Conservation (phyloP, 768 basidiomycete species). For the Filobasidium wieringae region DNA sequence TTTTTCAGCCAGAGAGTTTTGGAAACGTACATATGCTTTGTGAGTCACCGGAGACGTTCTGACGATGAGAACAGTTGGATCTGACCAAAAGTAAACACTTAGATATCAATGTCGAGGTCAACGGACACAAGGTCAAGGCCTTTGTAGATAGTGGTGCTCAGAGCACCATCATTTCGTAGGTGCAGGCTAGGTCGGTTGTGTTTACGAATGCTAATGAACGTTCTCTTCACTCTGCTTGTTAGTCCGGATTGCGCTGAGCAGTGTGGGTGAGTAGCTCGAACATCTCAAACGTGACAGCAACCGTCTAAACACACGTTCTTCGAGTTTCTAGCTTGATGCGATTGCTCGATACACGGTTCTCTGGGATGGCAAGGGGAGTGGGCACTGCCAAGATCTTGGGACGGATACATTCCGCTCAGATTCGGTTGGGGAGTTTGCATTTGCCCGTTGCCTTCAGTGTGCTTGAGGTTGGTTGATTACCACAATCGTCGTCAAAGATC, state of each 20-base stretch:
- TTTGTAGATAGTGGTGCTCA: slow-evolving; percentile 99
- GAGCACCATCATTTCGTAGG: slow-evolving; percentile 72
- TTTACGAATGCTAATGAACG: not conserved
- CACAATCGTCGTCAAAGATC: not conserved
- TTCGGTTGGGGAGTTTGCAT: slow-evolving; percentile 71
- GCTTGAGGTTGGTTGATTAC: slow-evolving; percentile 57
- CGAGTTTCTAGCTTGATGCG: slow-evolving; percentile 64
- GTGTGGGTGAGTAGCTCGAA: slow-evolving; percentile 55
- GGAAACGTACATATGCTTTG: slow-evolving; percentile 94
- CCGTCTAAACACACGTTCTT: too few relatives aligned
- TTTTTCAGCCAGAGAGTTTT: slow-evolving; percentile 62
- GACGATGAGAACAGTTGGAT: not conserved
- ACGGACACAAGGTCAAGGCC: slow-evolving; percentile 77
- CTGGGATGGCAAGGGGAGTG: slow-evolving; percentile 83
- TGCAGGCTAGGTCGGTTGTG: too few relatives aligned
- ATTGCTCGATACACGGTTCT: slow-evolving; percentile 70
- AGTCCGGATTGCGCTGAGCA: slow-evolving; percentile 82
- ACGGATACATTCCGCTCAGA: slow-evolving; percentile 80
- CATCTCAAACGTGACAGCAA: not conserved
- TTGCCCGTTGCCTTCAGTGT: slow-evolving; percentile 87
- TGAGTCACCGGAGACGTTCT: slow-evolving; percentile 41
- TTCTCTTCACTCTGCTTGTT: slow-evolving; percentile 45
- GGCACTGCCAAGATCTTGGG: slow-evolving; percentile 91
- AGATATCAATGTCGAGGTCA: slow-evolving; percentile 80
- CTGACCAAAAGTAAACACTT: not conserved